These are phyloP conservation scores for Pittosporum tobira DNA, from an alignment of 129 eudicot genomes.

Conservation along the genomic window DNA sequence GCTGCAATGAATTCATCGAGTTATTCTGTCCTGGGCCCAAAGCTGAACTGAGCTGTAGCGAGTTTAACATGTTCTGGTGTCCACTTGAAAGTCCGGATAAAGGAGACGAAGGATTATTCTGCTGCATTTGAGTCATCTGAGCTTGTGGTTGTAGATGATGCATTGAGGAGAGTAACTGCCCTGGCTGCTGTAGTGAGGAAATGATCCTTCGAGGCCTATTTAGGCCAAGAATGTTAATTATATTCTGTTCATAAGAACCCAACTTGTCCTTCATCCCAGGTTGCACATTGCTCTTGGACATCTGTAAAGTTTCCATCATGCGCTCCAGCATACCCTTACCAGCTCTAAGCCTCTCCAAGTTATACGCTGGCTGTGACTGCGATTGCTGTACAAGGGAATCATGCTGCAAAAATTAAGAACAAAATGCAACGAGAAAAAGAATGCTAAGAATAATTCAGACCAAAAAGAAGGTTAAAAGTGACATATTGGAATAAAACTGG, in stretches of 20 bases:
- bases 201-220: slow-evolving; percentile 67
- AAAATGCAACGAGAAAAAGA: too few species aligned
- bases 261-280: slow-evolving; percentile 58
- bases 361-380: slow-evolving; percentile 32
- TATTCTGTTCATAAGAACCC: slow-evolving; percentile 57
- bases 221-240: slow-evolving; percentile 44
- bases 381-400: slow-evolving; percentile 75
- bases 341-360: slow-evolving; percentile 56
- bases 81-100: slow-evolving; percentile 37
- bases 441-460: too few species aligned
- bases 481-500: not conserved
- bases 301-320: slow-evolving; percentile 41
- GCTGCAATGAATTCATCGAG: slow-evolving; percentile 54
- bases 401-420: slow-evolving; percentile 52
- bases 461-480: not conserved
- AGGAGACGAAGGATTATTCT: slow-evolving; percentile 53
- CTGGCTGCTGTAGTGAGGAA: too few species aligned
- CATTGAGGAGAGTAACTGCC: slow-evolving; percentile 38
- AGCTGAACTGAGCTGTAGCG: slow-evolving; percentile 51
- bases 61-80: slow-evolving; percentile 51
- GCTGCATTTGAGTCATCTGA: slow-evolving; percentile 61
- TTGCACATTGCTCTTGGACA: slow-evolving; percentile 40
- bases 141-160: slow-evolving; percentile 58
- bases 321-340: slow-evolving; percentile 78
- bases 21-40: slow-evolving; percentile 56